Percentiles rank a stretch among this genome's conserved stretches.
Conservation (phyloP, 75 land plant genomes). For the Pinus tabuliformis region DNA sequence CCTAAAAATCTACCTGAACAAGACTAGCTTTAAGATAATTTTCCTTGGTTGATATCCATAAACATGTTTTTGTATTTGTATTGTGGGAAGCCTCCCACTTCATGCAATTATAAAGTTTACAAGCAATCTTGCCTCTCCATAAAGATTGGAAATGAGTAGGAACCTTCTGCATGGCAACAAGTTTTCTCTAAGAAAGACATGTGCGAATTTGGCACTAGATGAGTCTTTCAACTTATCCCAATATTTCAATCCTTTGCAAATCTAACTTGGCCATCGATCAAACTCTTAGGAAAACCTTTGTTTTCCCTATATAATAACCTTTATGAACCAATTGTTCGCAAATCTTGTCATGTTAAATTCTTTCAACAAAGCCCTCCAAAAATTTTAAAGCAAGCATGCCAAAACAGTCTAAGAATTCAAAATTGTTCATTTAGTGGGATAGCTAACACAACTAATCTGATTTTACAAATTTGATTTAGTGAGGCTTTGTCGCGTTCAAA, state of each 20-base stretch:
- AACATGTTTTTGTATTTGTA: constrained; percentile 71
- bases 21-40: constrained; percentile 43
- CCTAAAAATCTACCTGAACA: constrained; percentile 73
- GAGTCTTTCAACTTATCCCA: constrained; percentile 71
- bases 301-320: constrained; percentile 94
- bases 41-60: constrained; percentile 48
- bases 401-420: constrained; percentile 93
- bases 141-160: constrained; percentile 58
- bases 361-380: constrained; percentile 83
- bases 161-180: constrained; percentile 58
- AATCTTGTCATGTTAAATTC: constrained; percentile 61
- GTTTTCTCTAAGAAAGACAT: constrained; percentile 68
- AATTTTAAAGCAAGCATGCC: constrained; percentile 84
- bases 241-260: constrained; percentile 71
- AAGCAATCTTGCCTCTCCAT: constrained; percentile 85
- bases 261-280: constrained; percentile 97
- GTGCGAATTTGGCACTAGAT: constrained; percentile 84
- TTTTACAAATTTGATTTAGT: constrained; percentile 92
- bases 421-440: constrained; percentile 87
- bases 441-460: constrained; percentile 95
- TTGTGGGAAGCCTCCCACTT: constrained; percentile 76
- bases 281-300: constrained; percentile 87
- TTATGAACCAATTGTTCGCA: constrained; percentile 61
- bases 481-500: constrained; percentile 86
- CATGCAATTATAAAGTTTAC: constrained; percentile 62